phyloP scores from a whole-genome alignment of 2,329 filamentous ascomycete species.

The Colletotrichum sp. region DNA sequence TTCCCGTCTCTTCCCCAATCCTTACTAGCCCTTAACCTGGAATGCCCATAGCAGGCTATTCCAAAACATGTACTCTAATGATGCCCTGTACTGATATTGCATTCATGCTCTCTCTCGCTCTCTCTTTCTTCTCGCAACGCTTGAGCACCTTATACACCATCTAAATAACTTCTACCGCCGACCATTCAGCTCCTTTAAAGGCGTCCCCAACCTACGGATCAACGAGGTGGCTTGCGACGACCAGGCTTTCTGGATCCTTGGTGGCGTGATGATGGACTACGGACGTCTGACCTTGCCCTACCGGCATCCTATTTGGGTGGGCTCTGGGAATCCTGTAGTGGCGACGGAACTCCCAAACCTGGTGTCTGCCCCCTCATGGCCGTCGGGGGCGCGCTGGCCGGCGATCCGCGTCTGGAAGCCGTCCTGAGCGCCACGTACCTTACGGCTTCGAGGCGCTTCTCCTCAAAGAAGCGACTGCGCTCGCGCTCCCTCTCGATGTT shows the following conservation, averaged over 20 bases:
- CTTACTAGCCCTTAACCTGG: background rate
- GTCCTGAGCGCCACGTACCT: constrained; percentile 35
- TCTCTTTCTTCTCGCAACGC: background rate
- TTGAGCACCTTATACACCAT: background rate
- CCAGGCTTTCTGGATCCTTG: background rate
- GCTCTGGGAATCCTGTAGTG: background rate
- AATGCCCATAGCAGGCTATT: background rate
- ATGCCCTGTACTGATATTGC: background rate
- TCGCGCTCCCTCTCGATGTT: constrained; percentile 51
- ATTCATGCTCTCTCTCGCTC: background rate
- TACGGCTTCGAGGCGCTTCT: constrained; percentile 50
- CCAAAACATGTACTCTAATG: background rate
- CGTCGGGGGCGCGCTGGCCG: constrained; percentile 21
- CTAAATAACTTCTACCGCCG: background rate
- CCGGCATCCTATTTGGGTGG: background rate
- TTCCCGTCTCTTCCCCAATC: background rate
- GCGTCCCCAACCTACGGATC: background rate
- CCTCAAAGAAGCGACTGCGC: constrained; percentile 56
- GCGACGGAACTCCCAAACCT: background rate
- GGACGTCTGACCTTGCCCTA: background rate
- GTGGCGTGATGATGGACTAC: background rate
- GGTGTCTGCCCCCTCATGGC: constrained; percentile 9
- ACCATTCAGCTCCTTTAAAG: background rate
- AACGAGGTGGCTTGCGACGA: background rate
- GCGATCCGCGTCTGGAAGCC: constrained; percentile 17